Conservation (phyloP, 441 rosid species). For the Breynia disticha region DNA sequence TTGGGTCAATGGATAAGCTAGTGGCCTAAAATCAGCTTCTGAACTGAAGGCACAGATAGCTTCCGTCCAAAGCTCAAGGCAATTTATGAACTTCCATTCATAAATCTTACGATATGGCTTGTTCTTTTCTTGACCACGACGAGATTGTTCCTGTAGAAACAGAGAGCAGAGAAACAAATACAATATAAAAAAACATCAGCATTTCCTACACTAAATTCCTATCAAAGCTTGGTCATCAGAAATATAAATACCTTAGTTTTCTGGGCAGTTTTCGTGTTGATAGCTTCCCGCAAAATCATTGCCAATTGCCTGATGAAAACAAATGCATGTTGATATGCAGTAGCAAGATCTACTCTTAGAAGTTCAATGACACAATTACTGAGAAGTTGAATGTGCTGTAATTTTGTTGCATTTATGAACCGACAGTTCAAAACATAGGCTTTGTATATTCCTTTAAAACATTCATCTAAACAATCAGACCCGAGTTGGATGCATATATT, state of each 20-base stretch:
- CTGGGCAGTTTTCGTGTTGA: constrained; percentile 71
- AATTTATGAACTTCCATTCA: constrained; percentile 90
- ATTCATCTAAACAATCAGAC: constrained; percentile 70
- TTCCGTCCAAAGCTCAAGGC: constrained; percentile 98
- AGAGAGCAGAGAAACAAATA: not conserved
- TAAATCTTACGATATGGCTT: constrained; percentile 84
- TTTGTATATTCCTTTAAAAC: constrained; percentile 85
- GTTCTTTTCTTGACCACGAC: no score
- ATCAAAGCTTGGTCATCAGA: not conserved
- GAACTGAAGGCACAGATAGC: constrained; percentile 65
- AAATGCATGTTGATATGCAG: constrained; percentile 92
- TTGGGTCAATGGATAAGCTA: constrained; percentile 86
- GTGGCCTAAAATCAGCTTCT: constrained; percentile 71
- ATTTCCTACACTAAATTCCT: no score
- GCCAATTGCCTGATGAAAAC: constrained; percentile 82
- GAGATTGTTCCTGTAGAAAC: constrained; percentile 52
- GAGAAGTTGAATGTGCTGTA: constrained; percentile 79
- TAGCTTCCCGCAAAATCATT: constrained; percentile 76
- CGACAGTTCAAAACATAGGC: constrained; percentile 87
- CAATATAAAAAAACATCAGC: not conserved
- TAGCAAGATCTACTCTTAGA: constrained; percentile 69
- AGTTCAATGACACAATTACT: constrained; percentile 77
- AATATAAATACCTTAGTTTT: constrained; percentile 66
- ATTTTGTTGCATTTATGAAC: constrained; percentile 64
- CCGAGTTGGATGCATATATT: constrained; percentile 77